Percentiles rank a stretch among this genome's conserved stretches.
phyloP scores from a whole-genome alignment of 768 basidiomycete genomes.

The Xerocomus brunneocitrinus region DNA sequence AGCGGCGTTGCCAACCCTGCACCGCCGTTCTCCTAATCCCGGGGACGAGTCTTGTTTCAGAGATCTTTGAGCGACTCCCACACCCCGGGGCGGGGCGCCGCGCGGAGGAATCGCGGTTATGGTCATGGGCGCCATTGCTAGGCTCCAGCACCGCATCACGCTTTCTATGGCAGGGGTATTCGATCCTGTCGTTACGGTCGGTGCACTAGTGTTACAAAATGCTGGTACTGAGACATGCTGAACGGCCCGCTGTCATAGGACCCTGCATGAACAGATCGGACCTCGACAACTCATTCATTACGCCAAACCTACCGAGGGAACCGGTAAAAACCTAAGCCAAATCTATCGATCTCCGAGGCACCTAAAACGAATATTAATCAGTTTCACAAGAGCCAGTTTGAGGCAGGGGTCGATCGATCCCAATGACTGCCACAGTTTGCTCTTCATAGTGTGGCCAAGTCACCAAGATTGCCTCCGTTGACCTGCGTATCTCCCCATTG shows the following conservation, averaged over 20 bases:
- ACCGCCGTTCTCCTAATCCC: conserved; percentile 11
- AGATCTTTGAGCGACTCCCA: conserved; percentile 5
- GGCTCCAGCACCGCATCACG: no score
- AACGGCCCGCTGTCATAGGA: background rate
- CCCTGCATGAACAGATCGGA: conserved; percentile 1
- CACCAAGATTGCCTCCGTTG: background rate
- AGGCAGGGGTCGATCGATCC: background rate
- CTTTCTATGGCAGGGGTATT: no score
- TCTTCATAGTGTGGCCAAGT: background rate
- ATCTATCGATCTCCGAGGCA: background rate
- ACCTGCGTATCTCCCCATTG: background rate
- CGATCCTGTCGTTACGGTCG: background rate
- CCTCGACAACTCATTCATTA: conserved; percentile 5
- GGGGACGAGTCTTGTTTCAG: conserved; percentile 7
- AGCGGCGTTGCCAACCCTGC: conserved; percentile 29
- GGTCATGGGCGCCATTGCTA: background rate
- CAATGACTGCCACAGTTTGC: background rate
- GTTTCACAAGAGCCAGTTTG: background rate
- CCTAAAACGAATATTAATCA: background rate
- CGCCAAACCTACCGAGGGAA: background rate
- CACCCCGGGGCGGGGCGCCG: conserved; percentile 1
- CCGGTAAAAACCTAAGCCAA: no score
- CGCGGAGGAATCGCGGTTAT: conserved; percentile 26
- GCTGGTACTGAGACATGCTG: background rate
- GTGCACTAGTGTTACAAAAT: background rate